phyloP scores from a whole-genome alignment of 2,329 filamentous ascomycete species.

The Aspergillus sp. region DNA sequence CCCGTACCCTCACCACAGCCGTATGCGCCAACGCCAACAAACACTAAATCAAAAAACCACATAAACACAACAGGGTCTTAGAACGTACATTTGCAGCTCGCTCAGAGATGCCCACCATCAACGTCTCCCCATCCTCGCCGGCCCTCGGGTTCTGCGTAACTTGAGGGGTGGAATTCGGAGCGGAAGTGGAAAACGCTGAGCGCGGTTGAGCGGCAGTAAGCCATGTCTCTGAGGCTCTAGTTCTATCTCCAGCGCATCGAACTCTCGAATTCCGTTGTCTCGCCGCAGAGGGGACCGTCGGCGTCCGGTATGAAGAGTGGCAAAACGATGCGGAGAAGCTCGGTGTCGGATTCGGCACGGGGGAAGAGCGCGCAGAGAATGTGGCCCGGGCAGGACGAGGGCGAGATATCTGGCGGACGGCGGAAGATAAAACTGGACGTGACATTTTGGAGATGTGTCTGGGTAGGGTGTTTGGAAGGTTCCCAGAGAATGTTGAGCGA shows the following conservation, averaged over 20 bases:
- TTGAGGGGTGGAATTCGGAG: constrained; percentile 39
- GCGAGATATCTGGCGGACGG: constrained; percentile 26
- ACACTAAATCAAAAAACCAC: neutral
- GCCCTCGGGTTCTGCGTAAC: constrained; percentile 66
- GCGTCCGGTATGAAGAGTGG: constrained; percentile 22
- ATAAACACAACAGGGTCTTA: neutral
- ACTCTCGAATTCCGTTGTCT: neutral
- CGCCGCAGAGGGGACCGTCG: neutral
- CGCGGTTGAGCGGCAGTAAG: constrained; percentile 17
- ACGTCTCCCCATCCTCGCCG: constrained; percentile 81
- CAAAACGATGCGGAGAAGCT: constrained; percentile 32
- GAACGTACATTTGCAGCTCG: constrained; percentile 71
- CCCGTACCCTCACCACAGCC: constrained; percentile 1
- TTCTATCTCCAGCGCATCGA: neutral
- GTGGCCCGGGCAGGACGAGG: constrained; percentile 6
- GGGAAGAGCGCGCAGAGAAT: constrained; percentile 23
- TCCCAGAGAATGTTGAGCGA: neutral
- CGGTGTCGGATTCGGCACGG: constrained; percentile 19
- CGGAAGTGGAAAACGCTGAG: constrained; percentile 37
- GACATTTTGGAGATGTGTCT: constrained; percentile 26
- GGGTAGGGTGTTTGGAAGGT: neutral
- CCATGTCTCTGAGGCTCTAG: neutral
- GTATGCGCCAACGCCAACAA: neutral
- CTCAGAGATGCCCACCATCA: constrained; percentile 79
- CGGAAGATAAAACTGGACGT: constrained; percentile 26